Percentiles rank a stretch among this genome's conserved stretches.
Conservation (phyloP, 768 basidiomycete genomes). For the Tricholoma saponaceum region DNA sequence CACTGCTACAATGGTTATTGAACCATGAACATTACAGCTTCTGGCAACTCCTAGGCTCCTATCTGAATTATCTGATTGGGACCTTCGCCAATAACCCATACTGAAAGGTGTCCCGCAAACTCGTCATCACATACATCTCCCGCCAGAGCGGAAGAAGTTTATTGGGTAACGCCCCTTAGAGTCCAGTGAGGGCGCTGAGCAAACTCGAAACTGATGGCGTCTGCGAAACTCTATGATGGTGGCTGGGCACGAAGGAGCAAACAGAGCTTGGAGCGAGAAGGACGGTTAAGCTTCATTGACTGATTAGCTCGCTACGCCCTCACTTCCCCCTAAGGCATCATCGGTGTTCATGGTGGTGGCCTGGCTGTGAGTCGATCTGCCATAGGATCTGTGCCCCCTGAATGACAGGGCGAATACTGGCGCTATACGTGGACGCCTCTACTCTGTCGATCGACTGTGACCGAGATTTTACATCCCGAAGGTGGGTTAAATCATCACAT, state of each 20-base stretch:
- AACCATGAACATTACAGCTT: conserved; percentile 23
- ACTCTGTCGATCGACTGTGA: conserved; percentile 58
- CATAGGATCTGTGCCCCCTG: background rate
- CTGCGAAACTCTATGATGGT: conserved; percentile 38
- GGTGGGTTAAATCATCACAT: conserved; percentile 24
- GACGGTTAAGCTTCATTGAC: conserved; percentile 39
- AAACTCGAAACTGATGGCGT: conserved; percentile 48
- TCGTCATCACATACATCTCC: conserved; percentile 52
- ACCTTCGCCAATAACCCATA: conserved; percentile 25
- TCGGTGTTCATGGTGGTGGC: conserved; percentile 70
- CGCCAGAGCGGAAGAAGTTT: conserved; percentile 46
- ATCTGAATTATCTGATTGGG: conserved; percentile 24
- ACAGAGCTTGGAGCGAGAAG: conserved; percentile 56
- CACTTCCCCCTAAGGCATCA: conserved; percentile 29
- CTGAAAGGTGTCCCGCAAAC: conserved; percentile 5
- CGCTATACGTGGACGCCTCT: conserved; percentile 68
- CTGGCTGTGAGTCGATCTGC: conserved; percentile 40
- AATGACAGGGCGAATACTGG: conserved; percentile 5
- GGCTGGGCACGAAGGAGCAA: conserved; percentile 31
- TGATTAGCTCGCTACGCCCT: conserved; percentile 3
- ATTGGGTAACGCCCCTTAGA: conserved; percentile 42
- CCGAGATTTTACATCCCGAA: conserved; percentile 63
- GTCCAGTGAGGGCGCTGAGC: conserved; percentile 42
- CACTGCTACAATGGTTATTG: conserved; percentile 32
- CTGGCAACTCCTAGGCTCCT: conserved; percentile 31